A percentile compares a stretch with the other conserved stretches of the same genome.
Conservation (phyloP, 495 filamentous ascomycete genomes). For the Daldinia bambusicola region DNA sequence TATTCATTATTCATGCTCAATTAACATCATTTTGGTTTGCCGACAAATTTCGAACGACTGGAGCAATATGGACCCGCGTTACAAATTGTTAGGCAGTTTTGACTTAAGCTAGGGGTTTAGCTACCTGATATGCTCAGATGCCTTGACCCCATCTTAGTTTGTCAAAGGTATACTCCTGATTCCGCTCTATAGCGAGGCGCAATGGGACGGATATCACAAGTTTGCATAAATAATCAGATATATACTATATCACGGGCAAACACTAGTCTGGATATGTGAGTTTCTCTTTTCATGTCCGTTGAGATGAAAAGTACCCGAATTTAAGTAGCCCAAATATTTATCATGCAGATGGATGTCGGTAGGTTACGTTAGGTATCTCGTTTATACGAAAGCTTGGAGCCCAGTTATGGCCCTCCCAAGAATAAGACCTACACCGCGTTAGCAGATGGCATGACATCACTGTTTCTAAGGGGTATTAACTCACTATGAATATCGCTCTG, state of each 20-base stretch:
- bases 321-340: too few species aligned
- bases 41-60: background rate
- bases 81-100: background rate
- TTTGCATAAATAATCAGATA: background rate
- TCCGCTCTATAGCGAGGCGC: too few species aligned
- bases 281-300: too few species aligned
- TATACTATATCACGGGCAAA: too few species aligned
- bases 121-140: background rate
- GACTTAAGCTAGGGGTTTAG: too few species aligned
- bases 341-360: too few species aligned
- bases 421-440: conserved; percentile 61
- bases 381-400: conserved; percentile 65
- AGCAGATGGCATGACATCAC: conserved; percentile 21
- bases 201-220: too few species aligned
- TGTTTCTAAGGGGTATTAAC: conserved; percentile 49
- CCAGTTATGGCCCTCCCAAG: conserved; percentile 71
- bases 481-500: conserved; percentile 96
- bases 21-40: conserved; percentile 7
- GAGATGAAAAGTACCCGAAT: too few species aligned
- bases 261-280: too few species aligned
- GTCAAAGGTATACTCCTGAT: too few species aligned
- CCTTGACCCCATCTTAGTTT: background rate
- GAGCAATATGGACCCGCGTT: background rate
- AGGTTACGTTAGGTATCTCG: background rate
- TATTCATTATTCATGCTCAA: conserved; percentile 37